Base-by-base conservation (phyloP, 2,329 filamentous ascomycete species). In the Gnomoniopsis smithogilvyi region DNA sequence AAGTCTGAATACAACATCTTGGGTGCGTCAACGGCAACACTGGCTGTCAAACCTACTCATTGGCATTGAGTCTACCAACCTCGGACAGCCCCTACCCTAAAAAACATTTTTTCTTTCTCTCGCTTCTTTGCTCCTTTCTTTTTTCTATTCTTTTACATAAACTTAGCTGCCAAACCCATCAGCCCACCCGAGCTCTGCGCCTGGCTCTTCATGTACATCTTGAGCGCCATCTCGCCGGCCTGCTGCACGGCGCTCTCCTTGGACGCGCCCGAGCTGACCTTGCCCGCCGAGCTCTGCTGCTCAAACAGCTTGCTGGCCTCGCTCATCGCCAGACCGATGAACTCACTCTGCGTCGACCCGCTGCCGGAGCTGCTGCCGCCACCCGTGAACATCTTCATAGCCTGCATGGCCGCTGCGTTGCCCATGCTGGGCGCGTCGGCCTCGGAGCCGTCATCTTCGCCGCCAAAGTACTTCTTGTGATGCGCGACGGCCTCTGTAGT, bases 151-250 rank as follows among this genome's bases (percentile, higher is more conserved):
- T 19, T 41, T 30, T 65, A 72, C 65, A 81, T 66, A 60, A 80
- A 81, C 72, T 81, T 80, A 65, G 73, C 73, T 6, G 80, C 80
- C 67, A 83, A 62, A 24, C 73, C 68, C 66, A 79, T 60, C 54
- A 84, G 67, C 6, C 79, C 72, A 38, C 79, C 76, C 63, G 80
- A 73, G 21, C 81, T 82, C 10, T 45, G 33, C 15, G 15, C 45
- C 71, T 92, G 82, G 66, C 83, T 86, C 83, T 96, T 93, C 78
- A 96, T 77, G 74, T 93, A 96, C 85, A 96, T 89, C 83, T 96
- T 92, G 67, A 96, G 74, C 2, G 92, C 93, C 83, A 91, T 89
- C 80, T 96, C 88, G 1, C 87, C 92, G 3, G 93, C 93, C 72
- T 87, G 80, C 70, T 89, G 86, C 50, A 97, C 78, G 52, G 86